phyloP scores from a whole-genome alignment of 1,284 basidiomycete species.

The Austroboletus novae-zelandiae region DNA sequence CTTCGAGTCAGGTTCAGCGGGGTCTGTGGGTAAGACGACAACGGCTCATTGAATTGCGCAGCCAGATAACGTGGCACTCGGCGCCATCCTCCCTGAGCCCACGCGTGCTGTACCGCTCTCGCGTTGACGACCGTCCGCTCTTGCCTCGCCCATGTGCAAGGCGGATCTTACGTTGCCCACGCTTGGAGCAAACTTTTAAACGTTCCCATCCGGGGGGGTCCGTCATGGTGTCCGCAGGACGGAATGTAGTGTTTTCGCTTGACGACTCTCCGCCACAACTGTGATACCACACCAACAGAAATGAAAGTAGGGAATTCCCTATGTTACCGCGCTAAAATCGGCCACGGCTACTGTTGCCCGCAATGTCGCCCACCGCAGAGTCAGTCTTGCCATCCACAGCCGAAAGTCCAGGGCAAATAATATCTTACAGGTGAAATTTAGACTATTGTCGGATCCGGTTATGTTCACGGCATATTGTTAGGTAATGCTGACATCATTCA shows the following conservation, averaged over 20 bases:
- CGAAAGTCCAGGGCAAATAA: not conserved
- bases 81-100: conserved; percentile 9
- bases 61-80: conserved; percentile 17
- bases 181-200: conserved; percentile 18
- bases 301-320: not conserved
- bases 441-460: not conserved
- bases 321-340: not conserved
- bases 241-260: conserved; percentile 4
- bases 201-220: conserved; percentile 3
- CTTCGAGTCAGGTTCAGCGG: conserved; percentile 18
- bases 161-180: conserved; percentile 14
- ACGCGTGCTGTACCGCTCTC: conserved; percentile 6
- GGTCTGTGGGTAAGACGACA: conserved; percentile 12
- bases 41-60: conserved; percentile 8
- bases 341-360: not conserved
- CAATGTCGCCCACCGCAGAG: not conserved
- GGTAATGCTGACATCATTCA: not conserved
- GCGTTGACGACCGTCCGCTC: conserved; percentile 13
- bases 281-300: not conserved
- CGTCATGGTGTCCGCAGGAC: not conserved
- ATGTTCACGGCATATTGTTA: not conserved
- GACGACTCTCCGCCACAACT: not conserved
- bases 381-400: not conserved
- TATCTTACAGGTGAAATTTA: not conserved
- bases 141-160: not conserved